Evolutionary conservation across 257 asterid genomes (phyloP).

Genomic region (Hygrophila difformis): DNA sequence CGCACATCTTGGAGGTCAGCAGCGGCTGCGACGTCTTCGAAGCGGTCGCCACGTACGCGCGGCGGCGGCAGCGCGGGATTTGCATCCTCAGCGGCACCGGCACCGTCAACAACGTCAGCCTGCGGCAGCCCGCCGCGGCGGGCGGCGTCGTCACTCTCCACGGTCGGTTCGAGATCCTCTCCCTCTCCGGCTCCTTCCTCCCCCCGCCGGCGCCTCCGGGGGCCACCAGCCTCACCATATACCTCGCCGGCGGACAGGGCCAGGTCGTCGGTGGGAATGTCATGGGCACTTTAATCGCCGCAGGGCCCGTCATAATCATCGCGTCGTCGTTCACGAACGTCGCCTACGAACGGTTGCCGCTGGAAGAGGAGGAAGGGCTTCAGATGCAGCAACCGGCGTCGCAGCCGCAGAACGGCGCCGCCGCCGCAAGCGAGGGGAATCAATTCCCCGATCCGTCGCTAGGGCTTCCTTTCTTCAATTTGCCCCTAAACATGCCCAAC

Average conservation of each 20-base stretch:
- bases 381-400: slow-evolving; percentile 47
- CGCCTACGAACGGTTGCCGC: slow-evolving; percentile 70
- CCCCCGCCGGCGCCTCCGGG: slow-evolving; percentile 97
- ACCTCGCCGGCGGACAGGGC: slow-evolving; percentile 76
- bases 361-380: slow-evolving; percentile 58
- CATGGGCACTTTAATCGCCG: slow-evolving; percentile 65
- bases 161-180: slow-evolving; percentile 70
- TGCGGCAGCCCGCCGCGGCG: slow-evolving; percentile 62
- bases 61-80: slow-evolving; percentile 67
- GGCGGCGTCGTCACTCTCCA: slow-evolving; percentile 66
- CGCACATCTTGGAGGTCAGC: slow-evolving; percentile 68
- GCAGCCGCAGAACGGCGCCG: slow-evolving; percentile 22
- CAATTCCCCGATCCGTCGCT: slow-evolving; percentile 53
- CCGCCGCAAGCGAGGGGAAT: slow-evolving; percentile 8
- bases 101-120: slow-evolving; percentile 66
- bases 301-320: slow-evolving; percentile 65
- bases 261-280: slow-evolving; percentile 92
- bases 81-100: slow-evolving; percentile 73
- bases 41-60: slow-evolving; percentile 60
- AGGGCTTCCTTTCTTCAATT: slow-evolving; percentile 66
- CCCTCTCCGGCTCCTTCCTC: slow-evolving; percentile 71
- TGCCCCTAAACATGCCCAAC: slow-evolving; percentile 58
- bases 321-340: slow-evolving; percentile 82
- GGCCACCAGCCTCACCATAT: slow-evolving; percentile 71
- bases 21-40: slow-evolving; percentile 85